A percentile compares a stretch with the other conserved stretches of the same genome.
phyloP scores from a whole-genome alignment of 129 eudicot species.

The Arctium minus region DNA sequence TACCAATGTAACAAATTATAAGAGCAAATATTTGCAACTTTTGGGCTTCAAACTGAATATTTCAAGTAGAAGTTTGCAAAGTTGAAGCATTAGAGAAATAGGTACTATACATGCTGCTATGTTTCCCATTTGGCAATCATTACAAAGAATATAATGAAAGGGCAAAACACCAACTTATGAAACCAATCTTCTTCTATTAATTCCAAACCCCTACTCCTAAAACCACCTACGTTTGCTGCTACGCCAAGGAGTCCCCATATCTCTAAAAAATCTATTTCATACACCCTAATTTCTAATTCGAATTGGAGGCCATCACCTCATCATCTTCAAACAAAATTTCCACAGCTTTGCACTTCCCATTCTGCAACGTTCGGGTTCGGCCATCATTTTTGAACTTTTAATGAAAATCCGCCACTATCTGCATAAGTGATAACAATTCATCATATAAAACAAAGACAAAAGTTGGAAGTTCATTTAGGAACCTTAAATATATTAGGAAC shows the following conservation, averaged over 20 bases:
- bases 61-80: background rate
- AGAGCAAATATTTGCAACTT: background rate
- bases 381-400: conserved; percentile 2
- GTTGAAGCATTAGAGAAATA: background rate
- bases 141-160: conserved; percentile 13
- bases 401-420: conserved; percentile 15
- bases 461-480: too few relatives aligned
- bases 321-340: conserved; percentile 13
- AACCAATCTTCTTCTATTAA: conserved; percentile 16
- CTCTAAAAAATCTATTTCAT: conserved; percentile 30
- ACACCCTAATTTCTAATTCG: conserved; percentile 27
- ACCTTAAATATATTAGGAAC: too few relatives aligned
- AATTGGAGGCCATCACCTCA: conserved; percentile 11
- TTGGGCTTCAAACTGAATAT: background rate
- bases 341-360: background rate
- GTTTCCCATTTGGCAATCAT: conserved; percentile 24
- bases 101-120: conserved; percentile 19
- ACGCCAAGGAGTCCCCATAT: conserved; percentile 28
- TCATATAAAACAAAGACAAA: background rate
- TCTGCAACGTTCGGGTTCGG: background rate
- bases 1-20: background rate
- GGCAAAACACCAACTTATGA: conserved; percentile 24
- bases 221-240: conserved; percentile 29
- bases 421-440: background rate
- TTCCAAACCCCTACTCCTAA: conserved; percentile 10